These are phyloP conservation scores for Lyophyllum shimeji DNA, from an alignment of 768 basidiomycete genomes.

Conservation along the genomic window DNA sequence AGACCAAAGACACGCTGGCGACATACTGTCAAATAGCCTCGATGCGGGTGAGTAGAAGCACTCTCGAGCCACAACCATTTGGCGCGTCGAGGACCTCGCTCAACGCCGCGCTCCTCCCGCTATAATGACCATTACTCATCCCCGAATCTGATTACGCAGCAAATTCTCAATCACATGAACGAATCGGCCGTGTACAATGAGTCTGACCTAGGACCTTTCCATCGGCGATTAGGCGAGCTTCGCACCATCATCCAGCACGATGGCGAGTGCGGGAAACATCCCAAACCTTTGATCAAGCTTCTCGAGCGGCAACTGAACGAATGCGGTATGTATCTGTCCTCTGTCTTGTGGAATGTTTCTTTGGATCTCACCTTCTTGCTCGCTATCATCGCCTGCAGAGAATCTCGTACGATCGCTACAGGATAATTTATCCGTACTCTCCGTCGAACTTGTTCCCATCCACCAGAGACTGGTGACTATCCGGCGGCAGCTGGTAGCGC, in stretches of 20 bases:
- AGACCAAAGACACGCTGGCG: slow-evolving; percentile 91
- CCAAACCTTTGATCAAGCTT: slow-evolving; percentile 83
- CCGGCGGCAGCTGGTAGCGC: slow-evolving; percentile 83
- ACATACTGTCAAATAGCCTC: slow-evolving; percentile 95
- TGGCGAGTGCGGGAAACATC: slow-evolving; percentile 76
- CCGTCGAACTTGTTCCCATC: slow-evolving; percentile 85
- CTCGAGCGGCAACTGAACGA: slow-evolving; percentile 89
- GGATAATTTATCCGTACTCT: slow-evolving; percentile 83
- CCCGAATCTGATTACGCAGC: slow-evolving; percentile 45
- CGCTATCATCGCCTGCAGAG: slow-evolving; percentile 45
- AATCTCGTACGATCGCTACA: slow-evolving; percentile 74
- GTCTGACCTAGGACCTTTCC: slow-evolving; percentile 85
- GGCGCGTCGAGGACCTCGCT: neutral
- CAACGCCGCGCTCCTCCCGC: neutral
- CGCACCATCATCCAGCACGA: slow-evolving; percentile 86
- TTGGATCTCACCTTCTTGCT: neutral
- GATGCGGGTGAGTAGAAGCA: slow-evolving; percentile 76
- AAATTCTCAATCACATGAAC: slow-evolving; percentile 94
- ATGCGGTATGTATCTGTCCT: slow-evolving; percentile 65
- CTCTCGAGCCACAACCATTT: neutral
- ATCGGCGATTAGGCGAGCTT: slow-evolving; percentile 75
- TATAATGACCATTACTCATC: slow-evolving; percentile 13
- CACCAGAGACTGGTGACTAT: slow-evolving; percentile 88
- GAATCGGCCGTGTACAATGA: slow-evolving; percentile 95
- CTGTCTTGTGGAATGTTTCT: neutral